A percentile compares a stretch with the other conserved stretches of the same genome.
These are phyloP conservation scores for Talaromyces sp. DNA, from an alignment of 2,329 filamentous ascomycete genomes.

Conservation along the genomic window DNA sequence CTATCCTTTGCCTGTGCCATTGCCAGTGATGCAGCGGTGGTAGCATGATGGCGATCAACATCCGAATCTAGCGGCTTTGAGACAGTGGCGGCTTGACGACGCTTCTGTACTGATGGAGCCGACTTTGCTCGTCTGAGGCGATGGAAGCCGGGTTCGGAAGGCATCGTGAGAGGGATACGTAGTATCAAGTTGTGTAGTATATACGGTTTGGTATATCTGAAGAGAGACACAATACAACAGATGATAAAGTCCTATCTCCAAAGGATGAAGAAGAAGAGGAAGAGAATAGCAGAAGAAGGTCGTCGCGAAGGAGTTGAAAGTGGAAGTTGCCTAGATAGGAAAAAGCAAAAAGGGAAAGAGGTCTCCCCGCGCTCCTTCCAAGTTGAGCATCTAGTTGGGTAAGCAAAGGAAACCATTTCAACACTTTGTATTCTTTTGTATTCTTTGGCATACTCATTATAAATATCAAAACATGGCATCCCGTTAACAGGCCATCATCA, in stretches of 20 bases:
- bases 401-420: neutral
- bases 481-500: neutral
- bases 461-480: slow-evolving; percentile 11
- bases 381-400: neutral
- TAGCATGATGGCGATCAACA: slow-evolving; percentile 35
- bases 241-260: slow-evolving; percentile 1
- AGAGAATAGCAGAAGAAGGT: neutral
- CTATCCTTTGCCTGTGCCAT: slow-evolving; percentile 40
- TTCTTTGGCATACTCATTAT: slow-evolving; percentile 13
- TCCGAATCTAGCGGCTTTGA: slow-evolving; percentile 33
- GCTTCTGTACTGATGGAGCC: slow-evolving; percentile 37
- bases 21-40: slow-evolving; percentile 44
- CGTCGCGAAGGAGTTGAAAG: neutral
- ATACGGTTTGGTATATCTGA: slow-evolving; percentile 14
- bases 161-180: slow-evolving; percentile 22
- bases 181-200: slow-evolving; percentile 14
- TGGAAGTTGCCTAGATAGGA: neutral
- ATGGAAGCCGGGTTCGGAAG: slow-evolving; percentile 29
- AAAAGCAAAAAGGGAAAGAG: slow-evolving; percentile 1
- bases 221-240: slow-evolving; percentile 15
- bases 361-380: neutral
- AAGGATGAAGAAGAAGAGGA: neutral
- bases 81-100: slow-evolving; percentile 25
- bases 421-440: slow-evolving; percentile 12
- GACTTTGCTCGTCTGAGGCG: slow-evolving; percentile 42